These are phyloP conservation scores for Cutaneotrichosporon dermatis DNA, from an alignment of 1,284 basidiomycete genomes.

Conservation along the genomic window DNA sequence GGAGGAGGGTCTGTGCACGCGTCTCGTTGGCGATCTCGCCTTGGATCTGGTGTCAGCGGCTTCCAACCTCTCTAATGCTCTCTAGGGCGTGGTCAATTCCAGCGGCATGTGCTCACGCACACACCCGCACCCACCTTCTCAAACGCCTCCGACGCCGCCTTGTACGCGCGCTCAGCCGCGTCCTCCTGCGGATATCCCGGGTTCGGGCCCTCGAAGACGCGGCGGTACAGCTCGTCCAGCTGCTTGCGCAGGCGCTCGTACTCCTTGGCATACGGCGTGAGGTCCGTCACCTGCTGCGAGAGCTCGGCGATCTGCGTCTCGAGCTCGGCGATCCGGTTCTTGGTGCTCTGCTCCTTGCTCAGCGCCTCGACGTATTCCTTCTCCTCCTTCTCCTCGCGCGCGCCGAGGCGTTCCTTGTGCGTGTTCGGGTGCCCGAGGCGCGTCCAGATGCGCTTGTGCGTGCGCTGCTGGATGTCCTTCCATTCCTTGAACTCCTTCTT, in stretches of 20 bases:
- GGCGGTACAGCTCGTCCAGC: slow-evolving; percentile 18
- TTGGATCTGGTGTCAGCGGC: slow-evolving; percentile 14
- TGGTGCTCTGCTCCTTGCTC: slow-evolving; percentile 15
- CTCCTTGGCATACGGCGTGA: slow-evolving; percentile 9
- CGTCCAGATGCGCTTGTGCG: slow-evolving; percentile 23
- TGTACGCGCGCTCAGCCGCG: slow-evolving; percentile 13
- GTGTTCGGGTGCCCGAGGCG: slow-evolving; percentile 19
- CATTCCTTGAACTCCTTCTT: slow-evolving; percentile 24
- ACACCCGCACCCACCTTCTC: slow-evolving; percentile 7
- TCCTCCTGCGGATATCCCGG: slow-evolving; percentile 25
- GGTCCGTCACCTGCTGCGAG: slow-evolving; percentile 6
- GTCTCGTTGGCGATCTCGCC: slow-evolving; percentile 19
- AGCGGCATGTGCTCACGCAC: too few species aligned
- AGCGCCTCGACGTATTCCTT: slow-evolving; percentile 26
- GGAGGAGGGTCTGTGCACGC: slow-evolving; percentile 17
- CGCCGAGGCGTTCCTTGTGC: slow-evolving; percentile 7
- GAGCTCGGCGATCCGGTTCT: slow-evolving; percentile 20
- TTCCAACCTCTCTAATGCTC: background rate
- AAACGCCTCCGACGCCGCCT: slow-evolving; percentile 5
- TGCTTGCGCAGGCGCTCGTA: slow-evolving; percentile 12
- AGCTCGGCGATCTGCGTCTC: slow-evolving; percentile 14
- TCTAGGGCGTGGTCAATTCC: too few species aligned
- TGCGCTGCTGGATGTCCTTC: slow-evolving; percentile 22
- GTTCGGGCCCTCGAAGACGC: slow-evolving; percentile 21
- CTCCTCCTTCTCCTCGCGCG: slow-evolving; percentile 26